Percentiles rank a stretch among this genome's conserved stretches.
These are phyloP conservation scores for Thraustotheca clavata DNA, from an alignment of 352 stramenopile genomes.

Conservation along the genomic window DNA sequence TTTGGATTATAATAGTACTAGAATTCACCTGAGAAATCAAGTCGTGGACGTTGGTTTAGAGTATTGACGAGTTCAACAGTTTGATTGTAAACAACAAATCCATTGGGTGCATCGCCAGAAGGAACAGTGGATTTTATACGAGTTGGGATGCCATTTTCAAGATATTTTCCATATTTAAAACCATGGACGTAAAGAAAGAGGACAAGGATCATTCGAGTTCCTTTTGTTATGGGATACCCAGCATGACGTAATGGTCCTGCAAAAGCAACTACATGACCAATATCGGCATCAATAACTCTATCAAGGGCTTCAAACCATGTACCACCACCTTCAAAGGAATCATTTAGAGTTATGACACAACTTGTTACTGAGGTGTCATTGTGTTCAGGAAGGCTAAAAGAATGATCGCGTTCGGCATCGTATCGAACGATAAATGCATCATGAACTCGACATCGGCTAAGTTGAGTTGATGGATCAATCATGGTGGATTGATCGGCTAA, in stretches of 20 bases:
- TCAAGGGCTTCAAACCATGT: conserved; percentile 28
- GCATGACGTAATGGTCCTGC: conserved; percentile 21
- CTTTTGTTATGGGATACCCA: conserved; percentile 23
- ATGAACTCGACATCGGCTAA: conserved; percentile 32
- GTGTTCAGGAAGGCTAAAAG: conserved; percentile 35
- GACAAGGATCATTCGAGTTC: conserved; percentile 26
- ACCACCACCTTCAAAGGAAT: conserved; percentile 26
- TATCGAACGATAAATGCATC: conserved; percentile 65
- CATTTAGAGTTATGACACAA: conserved; percentile 26
- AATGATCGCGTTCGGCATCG: conserved; percentile 25
- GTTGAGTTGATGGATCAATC: neutral
- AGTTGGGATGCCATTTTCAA: conserved; percentile 33
- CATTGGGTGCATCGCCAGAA: neutral
- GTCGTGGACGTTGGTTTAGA: conserved; percentile 11
- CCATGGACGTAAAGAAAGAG: conserved; percentile 29
- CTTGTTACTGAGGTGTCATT: conserved; percentile 32
- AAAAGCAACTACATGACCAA: conserved; percentile 25
- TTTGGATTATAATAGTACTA: too few relatives aligned
- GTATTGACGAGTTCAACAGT: conserved; percentile 15
- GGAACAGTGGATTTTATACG: conserved; percentile 42
- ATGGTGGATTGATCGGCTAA: conserved; percentile 23
- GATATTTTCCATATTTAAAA: conserved; percentile 23
- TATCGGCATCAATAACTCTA: conserved; percentile 21
- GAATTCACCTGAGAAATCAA: too few relatives aligned
- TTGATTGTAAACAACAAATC: conserved; percentile 22